phyloP scores from a whole-genome alignment of 352 stramenopile genomes.

The Phytophthora ohioensis region DNA sequence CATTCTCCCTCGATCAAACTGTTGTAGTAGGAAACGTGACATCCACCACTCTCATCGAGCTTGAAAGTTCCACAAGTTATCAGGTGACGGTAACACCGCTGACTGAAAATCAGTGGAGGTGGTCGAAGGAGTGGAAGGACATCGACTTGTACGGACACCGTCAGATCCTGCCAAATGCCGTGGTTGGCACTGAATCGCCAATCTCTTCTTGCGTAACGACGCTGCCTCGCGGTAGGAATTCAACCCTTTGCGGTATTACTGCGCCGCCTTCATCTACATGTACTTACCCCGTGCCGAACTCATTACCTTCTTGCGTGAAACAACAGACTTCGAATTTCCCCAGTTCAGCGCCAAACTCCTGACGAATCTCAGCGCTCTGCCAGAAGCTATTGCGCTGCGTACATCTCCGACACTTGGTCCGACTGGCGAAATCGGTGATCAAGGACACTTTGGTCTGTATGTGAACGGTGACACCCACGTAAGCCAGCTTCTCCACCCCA shows the following conservation, averaged over 20 bases:
- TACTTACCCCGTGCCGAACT: neutral
- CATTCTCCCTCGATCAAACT: constrained; percentile 38
- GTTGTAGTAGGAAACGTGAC: constrained; percentile 91
- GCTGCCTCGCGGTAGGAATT: constrained; percentile 44
- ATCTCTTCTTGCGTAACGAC: constrained; percentile 63
- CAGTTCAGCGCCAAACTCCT: constrained; percentile 77
- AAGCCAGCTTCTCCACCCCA: neutral
- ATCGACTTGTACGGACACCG: constrained; percentile 92
- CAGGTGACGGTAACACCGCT: constrained; percentile 82
- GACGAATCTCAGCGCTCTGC: constrained; percentile 74
- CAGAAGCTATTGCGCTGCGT: constrained; percentile 31
- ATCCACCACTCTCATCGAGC: constrained; percentile 86
- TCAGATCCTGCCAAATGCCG: constrained; percentile 47
- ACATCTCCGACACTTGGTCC: constrained; percentile 77
- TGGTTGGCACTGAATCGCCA: constrained; percentile 60
- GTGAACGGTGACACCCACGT: constrained; percentile 90
- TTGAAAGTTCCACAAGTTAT: constrained; percentile 72
- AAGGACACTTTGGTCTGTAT: constrained; percentile 92
- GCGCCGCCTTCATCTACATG: neutral
- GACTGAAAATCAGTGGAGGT: constrained; percentile 66
- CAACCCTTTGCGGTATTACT: neutral
- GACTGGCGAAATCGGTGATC: constrained; percentile 83
- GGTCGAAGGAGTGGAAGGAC: constrained; percentile 50
- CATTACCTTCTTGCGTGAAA: neutral
- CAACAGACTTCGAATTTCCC: constrained; percentile 81